These are phyloP conservation scores for Arthrobotrys pseudoclavata DNA, from an alignment of 2,329 filamentous ascomycete species.

Conservation along the genomic window DNA sequence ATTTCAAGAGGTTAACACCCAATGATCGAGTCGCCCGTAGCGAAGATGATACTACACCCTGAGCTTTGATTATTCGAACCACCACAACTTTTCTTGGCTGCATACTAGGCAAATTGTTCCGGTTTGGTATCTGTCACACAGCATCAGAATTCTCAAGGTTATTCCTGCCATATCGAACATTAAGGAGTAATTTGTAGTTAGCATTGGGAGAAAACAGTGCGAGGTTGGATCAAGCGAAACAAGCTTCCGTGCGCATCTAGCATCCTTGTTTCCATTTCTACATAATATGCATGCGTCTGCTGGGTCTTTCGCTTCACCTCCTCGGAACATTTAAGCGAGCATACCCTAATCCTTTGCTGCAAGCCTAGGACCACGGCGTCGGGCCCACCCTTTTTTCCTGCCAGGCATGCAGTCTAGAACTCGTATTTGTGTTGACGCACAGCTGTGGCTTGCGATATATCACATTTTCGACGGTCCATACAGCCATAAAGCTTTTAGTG, in stretches of 20 bases:
- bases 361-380: constrained; percentile 27
- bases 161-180: constrained; percentile 10
- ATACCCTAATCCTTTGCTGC: constrained; percentile 11
- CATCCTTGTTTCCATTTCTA: constrained; percentile 23
- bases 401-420: constrained; percentile 28
- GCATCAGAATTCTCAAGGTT: background rate
- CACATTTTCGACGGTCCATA: constrained; percentile 9
- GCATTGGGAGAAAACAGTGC: background rate
- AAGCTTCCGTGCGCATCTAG: constrained; percentile 28
- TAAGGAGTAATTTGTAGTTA: background rate
- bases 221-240: constrained; percentile 14
- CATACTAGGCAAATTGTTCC: constrained; percentile 11
- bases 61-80: background rate
- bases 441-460: constrained; percentile 37
- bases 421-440: constrained; percentile 18
- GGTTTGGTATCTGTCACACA: constrained; percentile 19
- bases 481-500: constrained; percentile 1
- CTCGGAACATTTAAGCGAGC: constrained; percentile 36
- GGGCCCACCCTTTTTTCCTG: constrained; percentile 30
- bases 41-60: constrained; percentile 1
- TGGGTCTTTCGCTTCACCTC: constrained; percentile 7
- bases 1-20: background rate
- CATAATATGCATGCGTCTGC: background rate
- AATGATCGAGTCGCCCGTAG: background rate
- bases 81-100: background rate